Base-by-base conservation (phyloP, 2,329 filamentous ascomycete species). In the Penicillium sp. region DNA sequence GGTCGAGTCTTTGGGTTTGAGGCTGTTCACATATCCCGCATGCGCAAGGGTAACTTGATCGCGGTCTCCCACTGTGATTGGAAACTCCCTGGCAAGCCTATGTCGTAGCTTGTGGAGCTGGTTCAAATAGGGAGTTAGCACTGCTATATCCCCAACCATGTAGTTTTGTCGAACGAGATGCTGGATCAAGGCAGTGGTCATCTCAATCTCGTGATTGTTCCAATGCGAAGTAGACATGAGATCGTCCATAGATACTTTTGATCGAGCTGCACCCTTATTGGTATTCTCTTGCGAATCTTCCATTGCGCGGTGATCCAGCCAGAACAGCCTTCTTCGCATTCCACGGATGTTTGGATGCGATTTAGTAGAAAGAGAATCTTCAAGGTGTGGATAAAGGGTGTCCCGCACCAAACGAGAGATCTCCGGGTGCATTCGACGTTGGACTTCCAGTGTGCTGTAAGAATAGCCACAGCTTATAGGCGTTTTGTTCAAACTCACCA, bases 111-210 rank as follows among this genome's bases (percentile, higher is more conserved):
- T 77, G 27, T 78, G 74, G 2, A 85, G 69, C 54, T 85, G 82
- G 0, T 80, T 80, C 2, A 79, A 57, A 58, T 85, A 85, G 0
- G 83, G 82, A 0, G 88, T 91, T 5, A 92, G 66, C 0, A 93
- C 83, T 0, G 88, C 87, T 54, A 92, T 89, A 2, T 91, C 85
- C 0, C 76, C 77, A 0, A 73, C 70, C 0, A 67, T 69, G 65
- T 92, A 91, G 0, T 87, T 87, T 64, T 92, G 88, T 0, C 80
- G 77, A 5, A 88, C 75, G 0, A 92, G 71, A 63, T 92, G 87
- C 0, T 78, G 79, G 0, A 91, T 84, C 0, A 92, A 70, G 0
- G 83, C 80, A 6, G 78, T 73, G 0, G 82, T 81, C 84, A 92
- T 87, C 0, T 84, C 75, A 0, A 87, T 76, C 64, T 92, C 89